A percentile compares a stretch with the other conserved stretches of the same genome.
These are phyloP conservation scores for Annona cherimola DNA, from an alignment of 164 flowering plant genomes.

Conservation along the genomic window DNA sequence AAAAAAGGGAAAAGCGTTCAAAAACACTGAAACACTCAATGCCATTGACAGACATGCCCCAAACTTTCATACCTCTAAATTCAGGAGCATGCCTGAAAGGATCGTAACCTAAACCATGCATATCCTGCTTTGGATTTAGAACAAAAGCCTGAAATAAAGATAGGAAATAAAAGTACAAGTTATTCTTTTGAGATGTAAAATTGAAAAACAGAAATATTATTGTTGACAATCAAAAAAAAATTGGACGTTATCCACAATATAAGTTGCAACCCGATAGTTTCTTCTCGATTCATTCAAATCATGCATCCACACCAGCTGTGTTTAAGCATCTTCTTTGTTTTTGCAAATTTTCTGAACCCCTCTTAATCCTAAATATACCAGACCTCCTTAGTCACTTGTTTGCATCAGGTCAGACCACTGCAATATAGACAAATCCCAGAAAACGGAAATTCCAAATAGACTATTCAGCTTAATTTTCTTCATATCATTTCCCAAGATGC, in stretches of 20 bases:
- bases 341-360: too few species aligned
- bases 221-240: neutral
- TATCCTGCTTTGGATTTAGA: slow-evolving; percentile 77
- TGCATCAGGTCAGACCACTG: too few species aligned
- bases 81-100: slow-evolving; percentile 96
- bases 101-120: slow-evolving; percentile 95
- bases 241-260: neutral
- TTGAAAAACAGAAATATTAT: neutral
- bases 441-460: neutral
- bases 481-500: neutral
- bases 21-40: neutral
- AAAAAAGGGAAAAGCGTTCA: slow-evolving; percentile 11
- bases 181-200: neutral
- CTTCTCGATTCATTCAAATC: neutral
- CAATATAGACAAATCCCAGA: neutral
- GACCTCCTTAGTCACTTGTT: too few species aligned
- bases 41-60: neutral
- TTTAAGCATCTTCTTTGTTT: neutral
- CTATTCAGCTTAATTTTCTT: neutral
- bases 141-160: slow-evolving; percentile 52
- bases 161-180: neutral
- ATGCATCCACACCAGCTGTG: neutral
- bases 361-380: too few species aligned
- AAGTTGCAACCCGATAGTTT: neutral
- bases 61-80: slow-evolving; percentile 54